A percentile compares a stretch with the other conserved stretches of the same genome.
phyloP scores from a whole-genome alignment of 148 eudicot genomes.

The Beta vulgaris region DNA sequence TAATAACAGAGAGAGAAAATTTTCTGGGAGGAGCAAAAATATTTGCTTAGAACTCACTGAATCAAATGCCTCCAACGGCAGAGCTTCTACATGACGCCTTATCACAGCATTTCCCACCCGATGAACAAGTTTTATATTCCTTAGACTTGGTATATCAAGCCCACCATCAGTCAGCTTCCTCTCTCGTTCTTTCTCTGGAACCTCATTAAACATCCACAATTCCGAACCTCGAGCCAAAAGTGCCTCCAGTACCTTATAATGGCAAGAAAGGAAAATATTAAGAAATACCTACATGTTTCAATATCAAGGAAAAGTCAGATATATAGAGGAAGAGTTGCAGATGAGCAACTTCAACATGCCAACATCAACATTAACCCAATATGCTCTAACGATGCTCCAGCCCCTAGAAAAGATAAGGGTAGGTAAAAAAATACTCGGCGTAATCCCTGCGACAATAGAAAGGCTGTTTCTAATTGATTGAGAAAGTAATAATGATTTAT shows the following conservation, averaged over 20 bases:
- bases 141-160: constrained; percentile 63
- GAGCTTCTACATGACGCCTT: constrained; percentile 69
- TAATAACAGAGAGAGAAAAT: neutral
- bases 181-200: constrained; percentile 71
- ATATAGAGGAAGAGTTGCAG: neutral
- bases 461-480: neutral
- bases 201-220: constrained; percentile 94
- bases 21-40: neutral
- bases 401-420: neutral
- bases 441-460: neutral
- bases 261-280: neutral
- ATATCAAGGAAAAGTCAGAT: neutral
- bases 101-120: constrained; percentile 92
- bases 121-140: constrained; percentile 77
- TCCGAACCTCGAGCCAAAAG: constrained; percentile 82
- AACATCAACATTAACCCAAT: neutral
- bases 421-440: neutral
- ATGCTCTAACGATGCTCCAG: neutral
- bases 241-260: constrained; percentile 72
- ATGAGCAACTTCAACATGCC: neutral
- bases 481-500: no score
- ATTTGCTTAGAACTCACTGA: constrained; percentile 56
- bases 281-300: neutral
- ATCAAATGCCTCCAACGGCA: constrained; percentile 90
- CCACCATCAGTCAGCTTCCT: constrained; percentile 84